Percentiles rank a stretch among this genome's conserved stretches.
Evolutionary conservation across 176 grass and related monocot genomes (phyloP).

Genomic region (Carex myosuroides): DNA sequence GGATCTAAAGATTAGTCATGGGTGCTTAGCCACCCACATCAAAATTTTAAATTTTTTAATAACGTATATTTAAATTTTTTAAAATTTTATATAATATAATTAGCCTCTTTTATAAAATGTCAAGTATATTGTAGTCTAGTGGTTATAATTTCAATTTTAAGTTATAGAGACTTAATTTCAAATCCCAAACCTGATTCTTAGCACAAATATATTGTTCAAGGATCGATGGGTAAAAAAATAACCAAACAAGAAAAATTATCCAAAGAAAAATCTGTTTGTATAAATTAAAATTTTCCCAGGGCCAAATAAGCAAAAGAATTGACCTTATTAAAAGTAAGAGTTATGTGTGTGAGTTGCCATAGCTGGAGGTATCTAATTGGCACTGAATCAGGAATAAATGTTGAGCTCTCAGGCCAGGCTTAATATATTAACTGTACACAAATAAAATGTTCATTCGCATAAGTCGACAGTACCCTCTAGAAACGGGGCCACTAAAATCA

Average conservation of each 20-base stretch:
- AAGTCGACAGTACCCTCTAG: not conserved
- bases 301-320: not conserved
- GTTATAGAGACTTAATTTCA: too few species aligned
- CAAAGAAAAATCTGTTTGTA: not conserved
- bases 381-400: not conserved
- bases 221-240: not conserved
- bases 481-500: not conserved
- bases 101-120: too few species aligned
- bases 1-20: too few species aligned
- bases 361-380: not conserved
- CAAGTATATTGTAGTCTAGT: too few species aligned
- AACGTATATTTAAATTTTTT: too few species aligned
- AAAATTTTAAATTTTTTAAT: too few species aligned
- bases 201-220: too few species aligned
- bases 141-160: too few species aligned
- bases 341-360: too few species aligned
- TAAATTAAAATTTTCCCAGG: not conserved
- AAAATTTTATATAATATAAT: too few species aligned
- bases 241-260: not conserved
- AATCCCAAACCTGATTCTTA: too few species aligned
- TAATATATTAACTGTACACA: not conserved
- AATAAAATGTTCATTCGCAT: not conserved
- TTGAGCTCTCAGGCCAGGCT: not conserved
- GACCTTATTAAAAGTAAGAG: not conserved
- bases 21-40: too few species aligned